A percentile compares a stretch with the other conserved stretches of the same genome.
phyloP scores from a whole-genome alignment of 176 grass and related monocot species.

The Cocos nucifera region DNA sequence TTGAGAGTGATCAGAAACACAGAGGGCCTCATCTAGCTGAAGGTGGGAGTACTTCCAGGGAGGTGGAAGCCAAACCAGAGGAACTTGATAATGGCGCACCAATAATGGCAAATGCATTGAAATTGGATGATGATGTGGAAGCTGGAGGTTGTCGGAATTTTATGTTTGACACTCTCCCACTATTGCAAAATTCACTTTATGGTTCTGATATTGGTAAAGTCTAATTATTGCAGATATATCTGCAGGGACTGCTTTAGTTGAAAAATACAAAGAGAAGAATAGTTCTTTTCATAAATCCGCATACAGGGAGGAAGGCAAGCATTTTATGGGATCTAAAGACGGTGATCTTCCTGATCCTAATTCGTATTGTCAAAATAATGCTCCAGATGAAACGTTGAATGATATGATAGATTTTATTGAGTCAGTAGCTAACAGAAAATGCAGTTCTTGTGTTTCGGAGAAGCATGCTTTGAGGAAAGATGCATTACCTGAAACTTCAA shows the following conservation, averaged over 20 bases:
- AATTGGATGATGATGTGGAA: slow-evolving; percentile 23
- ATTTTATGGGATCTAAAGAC: slow-evolving; percentile 11
- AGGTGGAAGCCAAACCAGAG: slow-evolving; percentile 30
- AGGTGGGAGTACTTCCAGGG: slow-evolving; percentile 37
- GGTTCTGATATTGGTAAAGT: slow-evolving; percentile 9
- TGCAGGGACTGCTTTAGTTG: slow-evolving; percentile 25
- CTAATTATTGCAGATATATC: slow-evolving; percentile 39
- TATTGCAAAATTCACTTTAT: not conserved
- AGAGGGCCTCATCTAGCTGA: slow-evolving; percentile 28
- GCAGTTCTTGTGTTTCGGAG: slow-evolving; percentile 27
- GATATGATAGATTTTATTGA: slow-evolving; percentile 29
- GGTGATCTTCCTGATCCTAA: slow-evolving; percentile 25
- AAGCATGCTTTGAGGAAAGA: slow-evolving; percentile 23
- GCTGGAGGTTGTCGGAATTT: slow-evolving; percentile 10
- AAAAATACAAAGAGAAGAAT: slow-evolving; percentile 27
- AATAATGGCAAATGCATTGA: slow-evolving; percentile 24
- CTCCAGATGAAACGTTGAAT: slow-evolving; percentile 28
- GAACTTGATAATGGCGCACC: slow-evolving; percentile 18
- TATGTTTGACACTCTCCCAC: no score
- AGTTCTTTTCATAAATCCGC: slow-evolving; percentile 27
- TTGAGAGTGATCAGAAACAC: slow-evolving; percentile 53
- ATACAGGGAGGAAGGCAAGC: slow-evolving; percentile 23
- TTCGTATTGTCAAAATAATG: slow-evolving; percentile 10
- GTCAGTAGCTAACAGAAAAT: slow-evolving; percentile 26
- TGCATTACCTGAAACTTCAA: slow-evolving; percentile 26